Base-by-base conservation (phyloP, 1,284 basidiomycete genomes). In the Mycena sp. region DNA sequence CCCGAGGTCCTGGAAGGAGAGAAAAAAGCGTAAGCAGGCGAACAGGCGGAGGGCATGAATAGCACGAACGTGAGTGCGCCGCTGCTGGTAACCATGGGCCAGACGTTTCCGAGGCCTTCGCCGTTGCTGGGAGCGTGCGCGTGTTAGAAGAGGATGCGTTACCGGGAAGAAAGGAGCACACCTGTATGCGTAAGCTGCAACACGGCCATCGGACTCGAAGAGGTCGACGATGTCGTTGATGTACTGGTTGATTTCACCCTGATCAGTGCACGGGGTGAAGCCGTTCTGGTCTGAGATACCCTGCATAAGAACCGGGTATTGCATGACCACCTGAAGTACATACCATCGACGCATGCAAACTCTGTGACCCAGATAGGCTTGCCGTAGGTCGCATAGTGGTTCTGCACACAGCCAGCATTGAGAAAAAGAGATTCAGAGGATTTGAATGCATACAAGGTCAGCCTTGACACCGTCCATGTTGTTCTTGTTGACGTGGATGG, bases 291-390 rank as follows among this genome's bases (percentile, higher is more conserved):
- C 80, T 80, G 58, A 26, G 45, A 21, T 9, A 28, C 38, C 6
- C 30, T 57, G 26, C 14, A 35, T 35, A 35, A 35, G 14, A 35
- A 7, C 7, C 32, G 32, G 32, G 32, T 14, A 35, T 35, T n/a
- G n/a, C n/a, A n/a, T n/a, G n/a, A n/a, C n/a, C n/a, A n/a, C n/a
- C n/a, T n/a, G n/a, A n/a, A 14, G 28, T 19, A 63, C 69, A 23
- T 58, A 78, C 80, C 80, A 53, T 81, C 74, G 30, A 81, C 80
- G 56, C 80, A 82, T 45, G 80, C 80, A 63, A 81, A 80, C 65
- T 82, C 80, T 21, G 80, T 78, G 16, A 82, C 74, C 80, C 80
- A 82, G 48, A 82, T 76, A 1, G 80, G 80, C 68, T 80, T 81
- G 65, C 16, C 28, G 6, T 16, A 37, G 37, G 52, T 19, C 51